Evolutionary conservation across 108 stramenopile species (phyloP), one percentile per base, ranked within the genome.

Genomic region (Phaeodactylum tricornutum): DNA sequence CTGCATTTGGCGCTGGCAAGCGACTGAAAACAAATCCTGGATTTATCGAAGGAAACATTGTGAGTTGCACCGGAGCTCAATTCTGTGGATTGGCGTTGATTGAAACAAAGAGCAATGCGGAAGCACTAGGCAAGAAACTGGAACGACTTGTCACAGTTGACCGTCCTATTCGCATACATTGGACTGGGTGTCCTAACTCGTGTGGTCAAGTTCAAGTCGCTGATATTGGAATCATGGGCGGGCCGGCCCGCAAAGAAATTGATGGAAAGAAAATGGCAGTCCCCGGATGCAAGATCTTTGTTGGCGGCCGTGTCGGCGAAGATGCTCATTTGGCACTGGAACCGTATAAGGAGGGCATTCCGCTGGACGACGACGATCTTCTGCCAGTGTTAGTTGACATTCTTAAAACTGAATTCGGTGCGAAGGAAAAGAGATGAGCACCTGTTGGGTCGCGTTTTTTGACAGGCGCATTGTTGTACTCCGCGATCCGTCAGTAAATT

Each of bases 181-280:
- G 92, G 92, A 93, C 93, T 47, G 95, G 95, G 1, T 96, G 87
- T 58, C 95, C 95, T 1, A 96, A 96, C 56, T 74, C 70, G 36
- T 96, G 95, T 55, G 95, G 91, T 16, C 95, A 96, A 68, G 92
- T 83, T 36, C 95, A 96, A 72, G 85, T 71, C 3, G 94, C 87
- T 19, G 95, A 96, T 52, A 92, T 94, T 53, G 95, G 92, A 28
- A 79, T 96, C 53, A 96, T 96, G 95, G 95, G 95, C 29, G 89
- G 74, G 37, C 92, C 92, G 17, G 92, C 92, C 12, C 50, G 66
- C 40, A 80, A 86, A 59, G 60, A 79, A 17, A 69, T 84, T 31
- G 47, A 58, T 32, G 90, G 90, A 22, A 94, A 93, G 73, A 71
- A 68, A 39, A 80, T 88, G 66, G 92, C 89, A 22, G 84, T 86